Evolutionary conservation across 169 alveolate species (phyloP), one percentile per base, ranked within the genome.

Genomic region (Cryptosporidium baileyi): DNA sequence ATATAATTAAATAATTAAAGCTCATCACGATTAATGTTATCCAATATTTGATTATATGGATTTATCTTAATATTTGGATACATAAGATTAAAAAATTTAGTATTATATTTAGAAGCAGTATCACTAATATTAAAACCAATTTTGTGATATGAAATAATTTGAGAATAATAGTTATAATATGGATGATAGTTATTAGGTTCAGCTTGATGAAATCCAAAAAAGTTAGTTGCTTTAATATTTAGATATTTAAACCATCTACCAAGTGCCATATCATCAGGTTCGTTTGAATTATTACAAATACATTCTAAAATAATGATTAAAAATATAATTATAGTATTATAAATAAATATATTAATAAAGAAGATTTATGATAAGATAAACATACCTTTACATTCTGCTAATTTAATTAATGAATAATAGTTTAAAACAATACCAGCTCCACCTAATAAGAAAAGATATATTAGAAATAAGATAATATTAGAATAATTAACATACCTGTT

Each of bases 221-320:
- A 74, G 30, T 74, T 74, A 0, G 49, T 74, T 51, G 85, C 85
- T 54, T 51, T 74, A 22, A 74, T 40, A 2, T 57, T 57, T 3
- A 74, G 59, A 57, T 15, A 54, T 36, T 57, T 74, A 38, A 51
- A 74, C 85, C 85, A 74, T 24, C 85, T 51, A 15, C 85, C 85
- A 34, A 74, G 65, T 1, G 85, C 85, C 85, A 74, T 74, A 57
- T 74, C 85, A 54, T 74, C 85, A 19, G 85, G 85, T 74, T 74
- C 85, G 15, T 34, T 61, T 13, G 85, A 67, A 17, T 38, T 36
- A 28, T 51, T 54, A 28, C 85, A 74, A n/a, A 57, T 38, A 24
- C 85, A 74, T 32, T 54, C 85, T 74, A 28, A 3, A 51, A 26
- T 30, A 28, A 11, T 60, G 60, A 34, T 9, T 13, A 34, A 24